Conservation (phyloP, 768 basidiomycete genomes). For the Hericium rajendrae region DNA sequence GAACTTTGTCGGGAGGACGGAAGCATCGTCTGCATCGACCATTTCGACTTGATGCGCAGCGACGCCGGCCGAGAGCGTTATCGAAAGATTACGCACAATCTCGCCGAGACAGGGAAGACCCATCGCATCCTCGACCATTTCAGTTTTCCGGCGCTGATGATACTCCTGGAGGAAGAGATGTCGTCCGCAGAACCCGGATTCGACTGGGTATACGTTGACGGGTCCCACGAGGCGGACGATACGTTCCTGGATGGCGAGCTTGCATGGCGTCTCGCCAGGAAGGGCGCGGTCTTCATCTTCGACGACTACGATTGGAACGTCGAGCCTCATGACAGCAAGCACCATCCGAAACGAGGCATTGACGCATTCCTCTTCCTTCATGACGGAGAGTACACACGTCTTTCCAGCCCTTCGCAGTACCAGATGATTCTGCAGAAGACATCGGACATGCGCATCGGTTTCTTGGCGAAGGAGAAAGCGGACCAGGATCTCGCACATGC, state of each 20-base stretch:
- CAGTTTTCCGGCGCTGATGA: constrained; percentile 42
- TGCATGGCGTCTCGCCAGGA: constrained; percentile 43
- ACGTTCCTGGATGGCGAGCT: constrained; percentile 53
- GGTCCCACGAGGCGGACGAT: constrained; percentile 51
- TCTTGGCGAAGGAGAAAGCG: constrained; percentile 23
- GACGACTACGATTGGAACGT: constrained; percentile 49
- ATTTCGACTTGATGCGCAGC: constrained; percentile 45
- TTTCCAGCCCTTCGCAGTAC: constrained; percentile 32
- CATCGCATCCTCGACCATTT: constrained; percentile 41
- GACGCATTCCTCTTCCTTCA: constrained; percentile 47
- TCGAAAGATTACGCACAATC: constrained; percentile 36
- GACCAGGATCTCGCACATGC: constrained; percentile 9
- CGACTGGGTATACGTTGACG: constrained; percentile 52
- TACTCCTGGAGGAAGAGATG: constrained; percentile 38
- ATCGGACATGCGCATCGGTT: constrained; percentile 43
- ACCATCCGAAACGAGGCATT: constrained; percentile 48
- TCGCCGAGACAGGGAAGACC: constrained; percentile 32
- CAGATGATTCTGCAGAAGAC: constrained; percentile 47
- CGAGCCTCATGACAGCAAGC: constrained; percentile 36
- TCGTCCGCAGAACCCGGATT: constrained; percentile 29
- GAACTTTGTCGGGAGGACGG: constrained; percentile 35
- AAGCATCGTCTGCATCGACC: constrained; percentile 46
- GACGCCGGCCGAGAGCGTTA: constrained; percentile 37
- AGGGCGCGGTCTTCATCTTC: constrained; percentile 43
- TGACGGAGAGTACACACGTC: constrained; percentile 33